Percentiles rank a stretch among this genome's conserved stretches.
Evolutionary conservation across 306 rosid genomes (phyloP).

Genomic region (Rosa rugosa): DNA sequence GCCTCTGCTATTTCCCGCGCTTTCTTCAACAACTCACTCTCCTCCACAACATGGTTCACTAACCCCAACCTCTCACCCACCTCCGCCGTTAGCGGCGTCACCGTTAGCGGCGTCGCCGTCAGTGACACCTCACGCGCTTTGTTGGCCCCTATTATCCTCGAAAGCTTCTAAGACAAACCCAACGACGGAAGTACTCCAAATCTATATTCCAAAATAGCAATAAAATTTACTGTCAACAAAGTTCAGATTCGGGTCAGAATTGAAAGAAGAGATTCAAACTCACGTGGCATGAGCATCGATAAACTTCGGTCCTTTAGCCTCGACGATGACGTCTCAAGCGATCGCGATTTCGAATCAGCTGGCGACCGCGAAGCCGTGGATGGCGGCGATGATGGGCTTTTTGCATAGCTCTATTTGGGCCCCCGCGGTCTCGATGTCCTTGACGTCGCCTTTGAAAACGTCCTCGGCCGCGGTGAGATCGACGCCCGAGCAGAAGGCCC

Average conservation of each 20-base stretch:
- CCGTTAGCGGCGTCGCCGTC: slow-evolving; percentile 81
- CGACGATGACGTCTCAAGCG: slow-evolving; percentile 77
- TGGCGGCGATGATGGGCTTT: slow-evolving; percentile 81
- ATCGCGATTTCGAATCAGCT: slow-evolving; percentile 91
- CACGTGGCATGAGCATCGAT: slow-evolving; percentile 87
- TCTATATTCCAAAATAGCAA: slow-evolving; percentile 29
- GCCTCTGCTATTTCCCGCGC: slow-evolving; percentile 67
- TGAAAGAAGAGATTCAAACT: neutral
- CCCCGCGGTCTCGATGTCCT: slow-evolving; percentile 65
- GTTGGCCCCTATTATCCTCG: slow-evolving; percentile 66
- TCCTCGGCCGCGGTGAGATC: slow-evolving; percentile 79
- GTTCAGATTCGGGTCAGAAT: neutral
- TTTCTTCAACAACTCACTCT: slow-evolving; percentile 65
- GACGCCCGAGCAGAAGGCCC: slow-evolving; percentile 89
- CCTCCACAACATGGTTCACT: slow-evolving; percentile 85
- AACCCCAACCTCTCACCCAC: slow-evolving; percentile 72
- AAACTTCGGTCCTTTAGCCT: slow-evolving; percentile 79
- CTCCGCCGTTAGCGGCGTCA: slow-evolving; percentile 74
- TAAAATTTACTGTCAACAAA: too few species aligned
- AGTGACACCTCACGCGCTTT: slow-evolving; percentile 90
- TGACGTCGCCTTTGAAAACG: slow-evolving; percentile 88
- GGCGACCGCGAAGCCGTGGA: slow-evolving; percentile 83
- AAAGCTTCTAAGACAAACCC: slow-evolving; percentile 94
- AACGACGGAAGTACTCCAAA: slow-evolving; percentile 95
- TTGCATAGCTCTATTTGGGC: slow-evolving; percentile 79